Base-by-base conservation (phyloP, 2,329 filamentous ascomycete genomes). In the Trichoderma lentiforme region DNA sequence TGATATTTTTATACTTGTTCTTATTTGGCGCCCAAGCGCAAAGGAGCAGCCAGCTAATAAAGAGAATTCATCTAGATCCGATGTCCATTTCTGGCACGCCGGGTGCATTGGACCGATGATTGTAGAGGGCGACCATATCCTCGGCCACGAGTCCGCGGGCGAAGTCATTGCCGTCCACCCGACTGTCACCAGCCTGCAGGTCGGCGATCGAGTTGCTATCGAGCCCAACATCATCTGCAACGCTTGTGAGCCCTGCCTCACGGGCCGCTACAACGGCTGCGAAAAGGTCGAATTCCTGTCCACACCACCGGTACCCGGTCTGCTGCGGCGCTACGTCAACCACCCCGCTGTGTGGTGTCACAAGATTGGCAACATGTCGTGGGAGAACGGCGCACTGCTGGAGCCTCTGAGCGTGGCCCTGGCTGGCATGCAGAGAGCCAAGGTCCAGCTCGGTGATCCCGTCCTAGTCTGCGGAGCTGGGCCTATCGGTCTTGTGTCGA, bases 61-160 rank as follows among this genome's bases (percentile, higher is more conserved):
- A 14, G 6, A 21, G 24, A 34, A 14, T 34, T 36, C 57, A n/a
- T 11, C 66, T 77, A 95, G 93, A 72, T 97, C 93, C 73, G 95
- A 98, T 82, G 91, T 98, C 71, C 95, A 98, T 84, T 98, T 98
- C 86, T 98, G 95, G 95, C 93, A 97, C 80, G 92, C 92, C 64
- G 95, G 95, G 76, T 93, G 93, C 84, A 98, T 98, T 80, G 95
- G 95, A 32, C 95, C 95, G 76, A 98, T 98, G 95, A 91, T 98
- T 74, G 95, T 98, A 62, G 88, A 88, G 76, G 92, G 88, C 78
- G 92, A 95, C 79, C 95, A 98, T 82, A 94, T 98, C 79, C 90
- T 98, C 24, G 95, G 95, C 76, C 95, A 98, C 86, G 95, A 98
- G 84, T 96, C 94, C 56, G 92, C 94, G 4, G 95, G 95, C 74